Evolutionary conservation across 495 filamentous ascomycete species (phyloP), one percentile per base, ranked within the genome.

Genomic region (Cercophora sp.): DNA sequence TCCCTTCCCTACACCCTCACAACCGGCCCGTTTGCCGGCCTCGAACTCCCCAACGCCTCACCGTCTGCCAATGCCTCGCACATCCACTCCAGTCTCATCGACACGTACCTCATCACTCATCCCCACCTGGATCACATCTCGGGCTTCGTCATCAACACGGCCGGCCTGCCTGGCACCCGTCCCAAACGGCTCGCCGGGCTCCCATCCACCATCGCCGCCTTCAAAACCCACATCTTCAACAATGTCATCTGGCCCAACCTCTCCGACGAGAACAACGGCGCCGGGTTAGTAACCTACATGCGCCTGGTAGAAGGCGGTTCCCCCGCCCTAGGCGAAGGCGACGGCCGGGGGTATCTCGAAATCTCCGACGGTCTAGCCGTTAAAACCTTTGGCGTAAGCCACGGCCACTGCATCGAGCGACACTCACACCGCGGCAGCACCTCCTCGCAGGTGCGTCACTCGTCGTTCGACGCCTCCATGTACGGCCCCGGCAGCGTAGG

Each of bases 201-300:
- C 2, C 90, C 91, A 0, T 84, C 81, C 15, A 92, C 91, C 27
- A 89, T 98, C 36, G 74, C 85, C 11, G 91, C 91, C 2, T 82
- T 98, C 64, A 96, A 96, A 63, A 81, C 76, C 8, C 91, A 98
- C 67, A 86, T 98, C 50, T 98, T 97, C 74, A 98, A 98, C 70
- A 91, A 96, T 62, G 68, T 96, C 37, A 94, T 98, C 45, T 98
- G 94, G 94, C 93, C 93, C 0, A 98, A 98, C 58, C 73, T 98
- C 27, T 93, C 90, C 0, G 91, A 97, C 68, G 94, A 98, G 71
- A 91, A 95, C 65, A 89, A 89, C 25, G 93, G 94, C 11, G 89
- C 90, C 20, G 94, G 94, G 2, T 73, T 98, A 5, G 81, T 97
- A 24, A 96, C 89, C 8, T 97, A 95, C 57, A 87, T 89, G 67